Evolutionary conservation across 1,284 basidiomycete species (phyloP).

Genomic region (Moesziomyces sp.): DNA sequence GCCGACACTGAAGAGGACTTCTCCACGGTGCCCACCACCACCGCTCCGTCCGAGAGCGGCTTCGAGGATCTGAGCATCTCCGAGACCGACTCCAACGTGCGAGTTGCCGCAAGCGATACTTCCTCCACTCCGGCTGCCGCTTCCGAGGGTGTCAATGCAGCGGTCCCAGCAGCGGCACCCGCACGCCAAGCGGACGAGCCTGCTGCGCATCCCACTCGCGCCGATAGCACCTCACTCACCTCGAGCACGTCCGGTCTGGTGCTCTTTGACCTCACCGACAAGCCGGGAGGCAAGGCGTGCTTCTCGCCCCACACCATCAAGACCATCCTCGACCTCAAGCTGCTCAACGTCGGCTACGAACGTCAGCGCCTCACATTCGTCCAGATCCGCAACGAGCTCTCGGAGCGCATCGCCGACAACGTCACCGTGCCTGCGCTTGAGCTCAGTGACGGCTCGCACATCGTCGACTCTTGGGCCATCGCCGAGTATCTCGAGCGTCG

Average conservation of each 20-base stretch:
- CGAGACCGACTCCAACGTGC: conserved; percentile 42
- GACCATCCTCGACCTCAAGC: conserved; percentile 54
- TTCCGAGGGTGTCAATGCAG: conserved; percentile 8
- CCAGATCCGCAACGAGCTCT: conserved; percentile 56
- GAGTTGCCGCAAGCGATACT: conserved; percentile 14
- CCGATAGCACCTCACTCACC: conserved; percentile 34
- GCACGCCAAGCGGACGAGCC: conserved; percentile 24
- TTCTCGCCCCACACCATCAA: conserved; percentile 57
- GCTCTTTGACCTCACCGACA: conserved; percentile 55
- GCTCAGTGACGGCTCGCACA: conserved; percentile 48
- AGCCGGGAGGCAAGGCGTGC: conserved; percentile 19
- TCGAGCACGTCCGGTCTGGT: conserved; percentile 42
- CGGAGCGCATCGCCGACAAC: conserved; percentile 37
- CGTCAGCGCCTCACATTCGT: conserved; percentile 53
- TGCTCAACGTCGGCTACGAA: conserved; percentile 57
- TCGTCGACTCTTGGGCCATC: conserved; percentile 57
- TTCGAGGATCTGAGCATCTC: conserved; percentile 35
- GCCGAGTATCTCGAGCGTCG: conserved; percentile 50
- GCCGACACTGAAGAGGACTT: conserved; percentile 38
- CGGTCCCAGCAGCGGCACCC: conserved; percentile 16
- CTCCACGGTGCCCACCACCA: conserved; percentile 36
- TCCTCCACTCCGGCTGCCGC: conserved; percentile 1
- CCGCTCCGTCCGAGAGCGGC: conserved; percentile 31
- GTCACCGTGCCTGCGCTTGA: conserved; percentile 58
- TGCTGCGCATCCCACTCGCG: conserved; percentile 4